Evolutionary conservation across 192 early-diverging fungal species (phyloP).

Genomic region (Umbelopsis vinacea): DNA sequence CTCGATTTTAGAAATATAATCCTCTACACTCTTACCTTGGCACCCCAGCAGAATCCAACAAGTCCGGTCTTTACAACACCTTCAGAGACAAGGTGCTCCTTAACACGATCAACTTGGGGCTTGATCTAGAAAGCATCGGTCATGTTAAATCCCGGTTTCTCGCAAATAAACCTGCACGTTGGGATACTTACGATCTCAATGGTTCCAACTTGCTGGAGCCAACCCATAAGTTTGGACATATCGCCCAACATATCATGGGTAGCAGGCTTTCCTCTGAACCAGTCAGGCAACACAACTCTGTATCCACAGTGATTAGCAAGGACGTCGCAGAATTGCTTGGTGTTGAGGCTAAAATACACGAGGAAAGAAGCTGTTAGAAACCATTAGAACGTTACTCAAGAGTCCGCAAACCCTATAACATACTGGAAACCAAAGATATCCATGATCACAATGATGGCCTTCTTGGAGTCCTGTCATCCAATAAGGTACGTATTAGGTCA

Average conservation of each 20-base stretch:
- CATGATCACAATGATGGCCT: conserved; percentile 68
- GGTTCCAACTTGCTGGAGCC: conserved; percentile 28
- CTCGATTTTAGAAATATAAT: not conserved
- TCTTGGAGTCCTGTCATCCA: conserved; percentile 49
- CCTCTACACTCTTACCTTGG: conserved; percentile 37
- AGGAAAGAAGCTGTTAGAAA: not conserved
- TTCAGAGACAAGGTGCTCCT: conserved; percentile 44
- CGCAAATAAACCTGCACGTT: conserved; percentile 12
- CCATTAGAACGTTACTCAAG: not conserved
- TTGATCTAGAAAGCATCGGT: conserved; percentile 9
- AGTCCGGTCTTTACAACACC: conserved; percentile 53
- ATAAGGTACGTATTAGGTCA: not conserved
- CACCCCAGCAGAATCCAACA: conserved; percentile 78
- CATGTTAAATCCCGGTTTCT: conserved; percentile 20
- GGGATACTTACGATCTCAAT: conserved; percentile 20
- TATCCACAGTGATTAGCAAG: conserved; percentile 55
- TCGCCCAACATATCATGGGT: conserved; percentile 46
- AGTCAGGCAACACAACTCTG: conserved; percentile 69
- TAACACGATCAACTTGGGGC: conserved; percentile 14
- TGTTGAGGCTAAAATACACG: conserved; percentile 48
- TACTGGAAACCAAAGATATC: conserved; percentile 69
- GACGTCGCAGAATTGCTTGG: conserved; percentile 65
- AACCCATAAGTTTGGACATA: conserved; percentile 40
- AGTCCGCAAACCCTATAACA: conserved; percentile 9
- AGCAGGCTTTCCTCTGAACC: conserved; percentile 56